Base-by-base conservation (phyloP, 768 basidiomycete genomes). In the Lactarius akahatsu region DNA sequence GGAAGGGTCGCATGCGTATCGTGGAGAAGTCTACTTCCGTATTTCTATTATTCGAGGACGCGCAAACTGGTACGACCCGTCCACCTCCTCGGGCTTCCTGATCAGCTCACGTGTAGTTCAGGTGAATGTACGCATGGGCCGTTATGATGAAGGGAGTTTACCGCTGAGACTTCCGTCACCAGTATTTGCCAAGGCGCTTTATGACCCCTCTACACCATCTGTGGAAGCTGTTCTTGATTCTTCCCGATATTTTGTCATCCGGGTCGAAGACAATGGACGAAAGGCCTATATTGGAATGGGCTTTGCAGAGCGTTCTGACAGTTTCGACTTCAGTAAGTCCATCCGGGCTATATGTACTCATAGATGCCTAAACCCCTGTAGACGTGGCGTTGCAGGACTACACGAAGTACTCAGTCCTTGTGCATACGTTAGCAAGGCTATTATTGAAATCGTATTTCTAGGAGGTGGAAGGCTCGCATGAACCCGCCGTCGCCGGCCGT, bases 161-260 rank as follows among this genome's bases (percentile, higher is more conserved):
- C 23, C 50, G 18, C 59, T 73, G 56, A 71, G 38, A 15, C 4
- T 2, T 60, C 41, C 50, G 15, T 20, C 36, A 6, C 56, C 64
- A 91, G 92, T 92, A 63, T 98, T 98, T 79, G 96, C 96, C 52
- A 88, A 85, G 70, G 87, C 94, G 18, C 85, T 85, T 54, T 98
- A 97, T 73, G 89, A 92, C 72, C 81, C 87, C 18, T 78, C 83
- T 54, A 87, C 86, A 65, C 92, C 93, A 5, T 88, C 85, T 34
- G 92, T 98, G n/a, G 95, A 98, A 70, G 90, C 92, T n/a, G 94
- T 96, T 18, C 81, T 97, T 32, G 95, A 98, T 75, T 96, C 94
- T 1, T 96, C 94, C 13, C 86, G 95, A 57, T 98, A 98, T 75
- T 98, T 98, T 74, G 95, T 96, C 18, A 80, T 97, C 50, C 84